Evolutionary conservation across 177 flowering plant species (phyloP).

Genomic region (Vitis hybrid): DNA sequence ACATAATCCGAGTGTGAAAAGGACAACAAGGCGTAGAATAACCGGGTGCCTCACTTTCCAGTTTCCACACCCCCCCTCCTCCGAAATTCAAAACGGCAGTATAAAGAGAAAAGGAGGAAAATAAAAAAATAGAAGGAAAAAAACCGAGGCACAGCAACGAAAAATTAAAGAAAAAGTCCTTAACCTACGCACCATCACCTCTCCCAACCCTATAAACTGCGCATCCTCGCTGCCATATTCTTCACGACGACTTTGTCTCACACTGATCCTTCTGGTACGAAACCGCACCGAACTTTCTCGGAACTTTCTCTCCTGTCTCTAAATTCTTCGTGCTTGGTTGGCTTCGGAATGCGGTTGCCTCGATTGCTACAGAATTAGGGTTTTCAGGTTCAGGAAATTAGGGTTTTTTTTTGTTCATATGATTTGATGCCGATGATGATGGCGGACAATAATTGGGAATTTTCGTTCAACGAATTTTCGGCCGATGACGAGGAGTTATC

Average conservation of each 20-base stretch:
- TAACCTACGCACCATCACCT: conserved; percentile 16
- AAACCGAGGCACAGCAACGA: no score
- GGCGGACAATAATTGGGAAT: neutral
- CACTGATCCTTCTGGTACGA: neutral
- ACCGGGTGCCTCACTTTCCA: neutral
- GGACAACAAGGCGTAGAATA: conserved; percentile 2
- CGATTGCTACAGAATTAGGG: conserved; percentile 13
- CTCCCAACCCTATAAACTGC: conserved; percentile 9
- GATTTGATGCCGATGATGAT: conserved; percentile 1
- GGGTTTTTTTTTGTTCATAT: neutral
- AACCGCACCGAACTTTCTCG: conserved; percentile 20
- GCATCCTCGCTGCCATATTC: conserved; percentile 13
- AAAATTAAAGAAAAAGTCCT: conserved; percentile 9
- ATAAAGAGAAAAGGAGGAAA: no score
- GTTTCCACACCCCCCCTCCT: neutral
- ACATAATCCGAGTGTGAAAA: neutral
- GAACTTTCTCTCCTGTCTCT: conserved; percentile 1
- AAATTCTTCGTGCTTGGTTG: neutral
- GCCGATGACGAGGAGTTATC: conserved; percentile 21
- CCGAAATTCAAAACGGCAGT: neutral
- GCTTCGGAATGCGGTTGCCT: conserved; percentile 8
- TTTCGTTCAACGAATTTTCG: conserved; percentile 3
- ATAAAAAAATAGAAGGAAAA: no score
- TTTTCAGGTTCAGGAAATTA: neutral
- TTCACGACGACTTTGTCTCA: conserved; percentile 20